Conservation (phyloP, 257 asterid species). For the Thymus quinquecostatus region DNA sequence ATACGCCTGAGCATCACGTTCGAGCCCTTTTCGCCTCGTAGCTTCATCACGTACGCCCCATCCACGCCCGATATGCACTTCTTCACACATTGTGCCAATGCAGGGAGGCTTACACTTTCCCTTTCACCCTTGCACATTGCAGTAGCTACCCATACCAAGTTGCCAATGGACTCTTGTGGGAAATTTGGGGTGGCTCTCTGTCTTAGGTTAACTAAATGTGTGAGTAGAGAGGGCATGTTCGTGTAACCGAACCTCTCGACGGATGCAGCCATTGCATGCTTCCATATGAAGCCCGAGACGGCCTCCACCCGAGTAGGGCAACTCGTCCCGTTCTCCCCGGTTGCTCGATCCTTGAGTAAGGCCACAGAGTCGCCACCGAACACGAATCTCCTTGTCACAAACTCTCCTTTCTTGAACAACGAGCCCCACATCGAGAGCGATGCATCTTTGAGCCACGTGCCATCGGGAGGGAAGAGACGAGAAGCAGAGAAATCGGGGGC, state of each 20-base stretch:
- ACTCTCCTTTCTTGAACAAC: slow-evolving; percentile 59
- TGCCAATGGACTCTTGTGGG: slow-evolving; percentile 50
- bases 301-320: slow-evolving; percentile 62
- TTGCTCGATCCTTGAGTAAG: slow-evolving; percentile 41
- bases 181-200: slow-evolving; percentile 52
- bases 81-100: slow-evolving; percentile 44
- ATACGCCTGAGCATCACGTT: slow-evolving; percentile 43
- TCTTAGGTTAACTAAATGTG: slow-evolving; percentile 71
- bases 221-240: slow-evolving; percentile 47
- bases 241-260: slow-evolving; percentile 29
- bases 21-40: slow-evolving; percentile 48
- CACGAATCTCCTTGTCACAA: slow-evolving; percentile 60
- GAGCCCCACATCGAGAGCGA: slow-evolving; percentile 62
- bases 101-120: slow-evolving; percentile 19
- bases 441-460: slow-evolving; percentile 51
- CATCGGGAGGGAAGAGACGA: slow-evolving; percentile 52
- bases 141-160: slow-evolving; percentile 65
- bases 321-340: background rate
- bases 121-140: slow-evolving; percentile 32
- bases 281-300: slow-evolving; percentile 77
- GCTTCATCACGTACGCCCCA: slow-evolving; percentile 45
- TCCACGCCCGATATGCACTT: slow-evolving; percentile 45
- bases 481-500: slow-evolving; percentile 55
- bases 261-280: slow-evolving; percentile 45
- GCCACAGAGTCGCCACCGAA: slow-evolving; percentile 48